Evolutionary conservation across 257 asterid genomes (phyloP), one percentile per base, ranked within the genome.

Genomic region (Dorcoceras hygrometricum): DNA sequence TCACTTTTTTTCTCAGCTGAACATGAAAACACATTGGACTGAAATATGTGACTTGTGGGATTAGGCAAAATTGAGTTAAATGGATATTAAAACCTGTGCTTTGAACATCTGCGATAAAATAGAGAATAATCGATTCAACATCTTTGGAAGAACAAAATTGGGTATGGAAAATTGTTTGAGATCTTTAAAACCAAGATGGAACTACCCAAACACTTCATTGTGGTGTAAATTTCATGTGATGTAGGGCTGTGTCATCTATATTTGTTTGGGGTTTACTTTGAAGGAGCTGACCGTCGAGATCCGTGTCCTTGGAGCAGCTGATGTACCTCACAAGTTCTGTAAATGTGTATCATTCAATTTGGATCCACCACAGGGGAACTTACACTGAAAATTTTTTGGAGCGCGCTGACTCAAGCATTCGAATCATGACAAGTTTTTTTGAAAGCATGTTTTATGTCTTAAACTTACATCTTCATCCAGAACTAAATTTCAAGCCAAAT

Each of bases 251-350:
- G 48, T 0, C 48, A 36, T 11, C 50, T 39, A 39, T n/a, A 32
- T 31, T 26, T 23, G 23, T 55, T 23, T 59, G 36, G 28, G 58
- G 36, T 39, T 31, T 57, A 46, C 3, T 34, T 66, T 66, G 66
- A 66, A 66, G 72, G 34, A 39, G 50, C 50, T 12, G 50, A 12
- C n/a, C 12, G 43, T 55, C 28, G 59, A 48, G 63, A 59, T 62
- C 27, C 25, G 6, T 29, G 14, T 19, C 10, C 27, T 5, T 20
- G 53, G 27, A 11, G 66, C 22, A 61, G n/a, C 51, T 26, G 23
- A 4, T 62, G 66, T n/a, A 32, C 54, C 43, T 32, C 20, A 26
- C 66, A 9, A n/a, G 66, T 31, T 19, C 46, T 24, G 5, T 6
- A 28, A 24, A 46, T 60, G 3, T 39, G 32, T 57, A 57, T 58